Evolutionary conservation across 2,329 filamentous ascomycete species (phyloP).

Genomic region (Taxawa tesnikishii): DNA sequence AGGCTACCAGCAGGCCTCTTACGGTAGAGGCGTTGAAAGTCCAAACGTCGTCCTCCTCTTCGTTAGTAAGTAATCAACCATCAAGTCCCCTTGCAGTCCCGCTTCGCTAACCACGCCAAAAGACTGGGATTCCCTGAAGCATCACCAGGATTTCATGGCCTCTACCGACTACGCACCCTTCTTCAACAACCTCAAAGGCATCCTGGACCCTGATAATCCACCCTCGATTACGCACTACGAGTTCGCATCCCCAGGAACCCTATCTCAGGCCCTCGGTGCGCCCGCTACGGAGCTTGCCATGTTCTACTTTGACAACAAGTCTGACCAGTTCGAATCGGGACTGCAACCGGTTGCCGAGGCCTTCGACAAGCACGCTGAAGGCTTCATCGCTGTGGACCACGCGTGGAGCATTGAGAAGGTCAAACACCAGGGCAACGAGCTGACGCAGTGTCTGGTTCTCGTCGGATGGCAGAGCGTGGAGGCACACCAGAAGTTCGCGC

Average conservation of each 20-base stretch:
- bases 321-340: slow-evolving; percentile 19
- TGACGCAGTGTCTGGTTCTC: slow-evolving; percentile 25
- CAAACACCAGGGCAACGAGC: slow-evolving; percentile 9
- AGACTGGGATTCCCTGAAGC: slow-evolving; percentile 31
- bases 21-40: slow-evolving; percentile 27
- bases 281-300: slow-evolving; percentile 39
- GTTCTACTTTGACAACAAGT: slow-evolving; percentile 28
- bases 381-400: slow-evolving; percentile 15
- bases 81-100: no score
- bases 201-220: slow-evolving; percentile 17
- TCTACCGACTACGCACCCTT: slow-evolving; percentile 26
- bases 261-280: slow-evolving; percentile 17
- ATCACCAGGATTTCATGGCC: slow-evolving; percentile 28
- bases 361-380: slow-evolving; percentile 19
- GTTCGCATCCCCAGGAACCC: slow-evolving; percentile 13
- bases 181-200: slow-evolving; percentile 15
- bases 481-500: no score
- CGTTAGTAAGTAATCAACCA: slow-evolving; percentile 27
- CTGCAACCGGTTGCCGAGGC: slow-evolving; percentile 26
- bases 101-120: no score
- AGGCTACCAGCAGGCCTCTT: slow-evolving; percentile 24
- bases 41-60: slow-evolving; percentile 23
- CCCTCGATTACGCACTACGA: slow-evolving; percentile 22
- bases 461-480: slow-evolving; percentile 42
- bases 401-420: slow-evolving; percentile 24